Evolutionary conservation across 768 basidiomycete genomes (phyloP).

Genomic region (Dioszegia hungarica): DNA sequence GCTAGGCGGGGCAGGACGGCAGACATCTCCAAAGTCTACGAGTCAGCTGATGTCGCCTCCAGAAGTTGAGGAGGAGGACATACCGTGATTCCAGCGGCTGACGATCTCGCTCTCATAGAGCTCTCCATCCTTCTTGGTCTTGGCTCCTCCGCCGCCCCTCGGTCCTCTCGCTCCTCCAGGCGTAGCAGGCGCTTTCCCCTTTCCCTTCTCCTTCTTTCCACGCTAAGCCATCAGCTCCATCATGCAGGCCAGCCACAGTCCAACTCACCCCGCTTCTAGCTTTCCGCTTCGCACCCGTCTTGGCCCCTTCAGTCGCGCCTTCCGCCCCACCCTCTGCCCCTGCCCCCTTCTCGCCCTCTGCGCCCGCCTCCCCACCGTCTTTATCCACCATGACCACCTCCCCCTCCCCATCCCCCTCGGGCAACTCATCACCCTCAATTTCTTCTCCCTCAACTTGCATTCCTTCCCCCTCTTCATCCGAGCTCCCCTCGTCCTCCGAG

Average conservation of each 20-base stretch:
- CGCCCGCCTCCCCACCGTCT: no score
- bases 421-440: conserved; percentile 6
- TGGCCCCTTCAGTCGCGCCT: not conserved
- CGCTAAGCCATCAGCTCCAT: not conserved
- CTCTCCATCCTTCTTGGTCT: conserved; percentile 13
- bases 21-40: conserved; percentile 28
- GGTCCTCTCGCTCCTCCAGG: not conserved
- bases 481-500: not conserved
- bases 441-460: not conserved
- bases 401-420: not conserved
- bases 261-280: not conserved
- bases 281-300: not conserved
- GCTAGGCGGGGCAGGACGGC: not conserved
- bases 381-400: not conserved
- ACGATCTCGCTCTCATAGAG: conserved; percentile 28
- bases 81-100: conserved; percentile 26
- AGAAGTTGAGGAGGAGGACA: conserved; percentile 1
- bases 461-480: not conserved
- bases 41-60: not conserved
- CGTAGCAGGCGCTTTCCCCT: conserved; percentile 4
- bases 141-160: not conserved
- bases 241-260: no score
- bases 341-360: not conserved
- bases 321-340: not conserved
- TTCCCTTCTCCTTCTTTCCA: not conserved